Evolutionary conservation across 2,329 filamentous ascomycete genomes (phyloP).

Genomic region (Simplicillium aogashimaense): DNA sequence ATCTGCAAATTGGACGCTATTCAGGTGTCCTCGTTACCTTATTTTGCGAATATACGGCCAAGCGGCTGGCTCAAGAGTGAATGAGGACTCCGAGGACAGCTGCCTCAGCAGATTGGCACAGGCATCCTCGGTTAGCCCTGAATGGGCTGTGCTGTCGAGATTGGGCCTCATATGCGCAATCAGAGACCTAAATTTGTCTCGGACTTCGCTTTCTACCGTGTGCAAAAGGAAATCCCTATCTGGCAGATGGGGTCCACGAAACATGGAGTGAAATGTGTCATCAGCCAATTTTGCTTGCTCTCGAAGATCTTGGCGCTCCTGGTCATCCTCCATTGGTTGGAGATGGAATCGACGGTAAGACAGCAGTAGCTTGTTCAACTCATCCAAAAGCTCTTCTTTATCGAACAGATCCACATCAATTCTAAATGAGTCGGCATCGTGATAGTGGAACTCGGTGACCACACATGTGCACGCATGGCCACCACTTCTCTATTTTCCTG

Average conservation of each 20-base stretch:
- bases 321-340: slow-evolving; percentile 9
- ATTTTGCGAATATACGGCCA: slow-evolving; percentile 38
- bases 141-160: no score
- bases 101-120: no score
- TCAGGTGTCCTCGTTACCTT: no score
- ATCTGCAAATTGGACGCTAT: no score
- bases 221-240: slow-evolving; percentile 12
- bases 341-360: slow-evolving; percentile 25
- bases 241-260: slow-evolving; percentile 11
- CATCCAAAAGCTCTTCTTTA: slow-evolving; percentile 18
- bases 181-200: background rate
- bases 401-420: slow-evolving; percentile 24
- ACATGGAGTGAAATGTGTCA: slow-evolving; percentile 28
- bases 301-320: slow-evolving; percentile 14
- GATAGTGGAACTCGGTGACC: slow-evolving; percentile 34
- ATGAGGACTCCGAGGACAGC: no score
- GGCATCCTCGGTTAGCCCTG: no score
- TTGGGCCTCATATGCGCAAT: no score
- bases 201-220: slow-evolving; percentile 4
- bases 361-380: slow-evolving; percentile 23
- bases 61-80: slow-evolving; percentile 8
- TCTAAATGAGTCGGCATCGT: slow-evolving; percentile 17
- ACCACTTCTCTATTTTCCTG: slow-evolving; percentile 25
- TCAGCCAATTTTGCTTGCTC: slow-evolving; percentile 21
- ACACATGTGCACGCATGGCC: slow-evolving; percentile 37